Conservation (phyloP, 352 stramenopile species). For the Globisporangium irregulare region DNA sequence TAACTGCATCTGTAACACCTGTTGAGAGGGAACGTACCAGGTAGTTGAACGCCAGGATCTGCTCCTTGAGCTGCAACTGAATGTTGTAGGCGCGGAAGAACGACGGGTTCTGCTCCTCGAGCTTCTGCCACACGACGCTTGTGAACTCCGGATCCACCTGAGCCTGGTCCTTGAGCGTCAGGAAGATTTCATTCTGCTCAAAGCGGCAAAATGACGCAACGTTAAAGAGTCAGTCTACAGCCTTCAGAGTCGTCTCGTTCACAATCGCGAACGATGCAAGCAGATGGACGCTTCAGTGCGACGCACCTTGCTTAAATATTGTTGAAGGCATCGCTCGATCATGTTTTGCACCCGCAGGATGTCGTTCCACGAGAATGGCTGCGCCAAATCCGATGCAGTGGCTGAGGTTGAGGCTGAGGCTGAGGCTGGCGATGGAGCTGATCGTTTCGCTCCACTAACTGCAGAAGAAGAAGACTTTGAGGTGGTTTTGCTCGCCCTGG, state of each 20-base stretch:
- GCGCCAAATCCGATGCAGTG: conserved; percentile 11
- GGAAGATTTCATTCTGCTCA: conserved; percentile 59
- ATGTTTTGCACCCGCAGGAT: conserved; percentile 88
- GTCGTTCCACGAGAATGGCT: conserved; percentile 84
- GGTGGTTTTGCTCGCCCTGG: not conserved
- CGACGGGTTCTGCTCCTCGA: conserved; percentile 88
- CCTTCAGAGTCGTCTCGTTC: not conserved
- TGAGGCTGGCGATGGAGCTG: not conserved
- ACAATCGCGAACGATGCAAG: too few relatives aligned
- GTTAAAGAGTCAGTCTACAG: not conserved
- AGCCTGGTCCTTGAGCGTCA: conserved; percentile 57
- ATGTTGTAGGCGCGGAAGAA: conserved; percentile 88
- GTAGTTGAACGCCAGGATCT: conserved; percentile 91
- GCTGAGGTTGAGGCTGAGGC: not conserved
- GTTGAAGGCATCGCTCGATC: conserved; percentile 88
- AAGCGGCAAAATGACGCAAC: not conserved
- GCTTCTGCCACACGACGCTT: conserved; percentile 88
- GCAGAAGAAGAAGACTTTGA: not conserved
- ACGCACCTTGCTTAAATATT: conserved; percentile 87
- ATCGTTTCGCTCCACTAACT: not conserved
- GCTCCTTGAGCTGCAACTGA: conserved; percentile 86
- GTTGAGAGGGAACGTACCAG: conserved; percentile 40
- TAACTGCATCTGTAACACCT: too few relatives aligned
- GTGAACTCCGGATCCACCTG: conserved; percentile 86
- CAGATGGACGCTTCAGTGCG: not conserved